phyloP scores from a whole-genome alignment of 2,329 filamentous ascomycete genomes.

The Verticillium zaregamsianum region DNA sequence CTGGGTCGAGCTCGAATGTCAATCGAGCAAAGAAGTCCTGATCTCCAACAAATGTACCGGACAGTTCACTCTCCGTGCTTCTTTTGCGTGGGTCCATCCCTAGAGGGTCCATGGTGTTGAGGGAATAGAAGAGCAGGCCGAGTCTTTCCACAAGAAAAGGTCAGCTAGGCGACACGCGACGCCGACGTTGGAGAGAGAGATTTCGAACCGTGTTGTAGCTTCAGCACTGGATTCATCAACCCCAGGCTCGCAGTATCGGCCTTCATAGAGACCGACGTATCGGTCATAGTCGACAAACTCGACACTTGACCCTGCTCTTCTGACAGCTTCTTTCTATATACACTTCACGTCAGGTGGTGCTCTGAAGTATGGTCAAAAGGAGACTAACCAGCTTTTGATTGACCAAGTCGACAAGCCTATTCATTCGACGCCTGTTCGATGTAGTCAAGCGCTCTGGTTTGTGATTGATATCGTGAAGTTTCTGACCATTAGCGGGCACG shows the following conservation, averaged over 20 bases:
- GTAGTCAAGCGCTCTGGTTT: neutral
- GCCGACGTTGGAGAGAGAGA: too few relatives aligned
- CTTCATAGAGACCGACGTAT: conserved; percentile 1
- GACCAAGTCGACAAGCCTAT: neutral
- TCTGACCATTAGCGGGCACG: neutral
- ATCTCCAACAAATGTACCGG: too few relatives aligned
- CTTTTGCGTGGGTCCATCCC: conserved; percentile 13
- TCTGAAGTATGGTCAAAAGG: too few relatives aligned
- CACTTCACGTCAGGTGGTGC: too few relatives aligned
- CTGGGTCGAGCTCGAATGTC: too few relatives aligned
- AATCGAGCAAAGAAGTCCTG: too few relatives aligned
- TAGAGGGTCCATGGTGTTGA: conserved; percentile 12
- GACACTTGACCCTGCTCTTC: conserved; percentile 1
- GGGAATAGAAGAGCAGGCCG: conserved; percentile 14
- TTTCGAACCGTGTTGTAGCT: neutral
- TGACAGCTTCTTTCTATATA: conserved; percentile 2
- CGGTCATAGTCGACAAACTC: conserved; percentile 6
- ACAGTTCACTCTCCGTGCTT: conserved; percentile 1
- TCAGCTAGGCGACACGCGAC: too few relatives aligned
- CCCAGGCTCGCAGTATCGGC: conserved; percentile 5
- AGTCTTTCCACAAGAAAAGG: neutral
- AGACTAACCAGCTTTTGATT: conserved; percentile 1
- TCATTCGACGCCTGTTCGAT: neutral
- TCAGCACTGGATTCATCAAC: conserved; percentile 1
- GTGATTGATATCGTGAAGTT: neutral